Percentiles rank a stretch among this genome's conserved stretches.
phyloP scores from a whole-genome alignment of 495 filamentous ascomycete genomes.

The Xylaria castorea region DNA sequence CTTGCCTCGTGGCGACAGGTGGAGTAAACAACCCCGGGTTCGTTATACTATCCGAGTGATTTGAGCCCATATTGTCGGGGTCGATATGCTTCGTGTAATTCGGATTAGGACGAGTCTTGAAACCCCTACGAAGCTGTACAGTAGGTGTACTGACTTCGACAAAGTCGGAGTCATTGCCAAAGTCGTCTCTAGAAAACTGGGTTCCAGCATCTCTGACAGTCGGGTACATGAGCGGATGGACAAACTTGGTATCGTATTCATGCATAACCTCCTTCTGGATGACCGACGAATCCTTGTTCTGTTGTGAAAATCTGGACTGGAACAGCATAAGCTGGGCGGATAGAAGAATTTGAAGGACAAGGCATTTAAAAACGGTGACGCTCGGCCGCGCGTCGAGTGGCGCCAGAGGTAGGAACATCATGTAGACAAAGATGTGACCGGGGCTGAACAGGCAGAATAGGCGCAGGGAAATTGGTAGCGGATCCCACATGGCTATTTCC shows the following conservation, averaged over 20 bases:
- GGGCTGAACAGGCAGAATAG: constrained; percentile 93
- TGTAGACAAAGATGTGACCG: constrained; percentile 87
- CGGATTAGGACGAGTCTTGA: constrained; percentile 84
- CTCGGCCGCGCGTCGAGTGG: constrained; percentile 79
- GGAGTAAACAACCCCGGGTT: constrained; percentile 45
- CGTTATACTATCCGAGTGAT: constrained; percentile 26
- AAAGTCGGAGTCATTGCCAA: constrained; percentile 56
- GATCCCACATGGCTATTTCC: constrained; percentile 95
- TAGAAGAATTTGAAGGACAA: constrained; percentile 73
- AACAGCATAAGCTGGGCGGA: constrained; percentile 79
- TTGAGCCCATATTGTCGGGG: constrained; percentile 59
- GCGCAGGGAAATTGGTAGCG: constrained; percentile 78
- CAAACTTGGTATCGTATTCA: constrained; percentile 95
- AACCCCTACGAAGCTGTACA: constrained; percentile 79
- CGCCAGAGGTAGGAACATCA: constrained; percentile 80
- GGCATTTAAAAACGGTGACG: constrained; percentile 79
- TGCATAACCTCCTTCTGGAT: constrained; percentile 91
- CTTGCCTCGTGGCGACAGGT: constrained; percentile 32
- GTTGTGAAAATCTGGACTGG: constrained; percentile 74
- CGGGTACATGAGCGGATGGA: constrained; percentile 85
- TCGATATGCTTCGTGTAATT: constrained; percentile 83
- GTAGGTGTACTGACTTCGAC: constrained; percentile 80
- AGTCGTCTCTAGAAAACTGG: constrained; percentile 63
- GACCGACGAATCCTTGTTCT: constrained; percentile 80
- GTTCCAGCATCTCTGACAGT: constrained; percentile 84